phyloP scores from a whole-genome alignment of 257 asterid species.

The Misopates orontium region DNA sequence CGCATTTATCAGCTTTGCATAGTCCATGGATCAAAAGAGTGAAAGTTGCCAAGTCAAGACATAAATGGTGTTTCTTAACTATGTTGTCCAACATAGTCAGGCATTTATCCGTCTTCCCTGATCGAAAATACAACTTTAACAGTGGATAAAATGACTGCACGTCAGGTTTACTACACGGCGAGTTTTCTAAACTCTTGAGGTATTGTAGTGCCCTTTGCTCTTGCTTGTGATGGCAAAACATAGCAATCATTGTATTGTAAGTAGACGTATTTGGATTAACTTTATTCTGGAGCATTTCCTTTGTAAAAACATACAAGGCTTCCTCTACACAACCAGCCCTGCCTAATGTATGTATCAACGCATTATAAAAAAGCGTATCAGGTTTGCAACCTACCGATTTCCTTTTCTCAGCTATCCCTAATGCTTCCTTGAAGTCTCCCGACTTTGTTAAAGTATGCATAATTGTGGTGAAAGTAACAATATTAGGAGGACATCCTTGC shows the following conservation, averaged over 20 bases:
- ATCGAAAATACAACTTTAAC: constrained; percentile 53
- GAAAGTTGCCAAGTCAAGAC: constrained; percentile 73
- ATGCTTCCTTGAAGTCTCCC: constrained; percentile 57
- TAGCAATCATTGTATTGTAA: constrained; percentile 77
- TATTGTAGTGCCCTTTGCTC: constrained; percentile 51
- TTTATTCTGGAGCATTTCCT: constrained; percentile 53
- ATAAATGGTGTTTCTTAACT: constrained; percentile 60
- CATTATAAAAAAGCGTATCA: constrained; percentile 70
- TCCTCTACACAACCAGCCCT: constrained; percentile 48
- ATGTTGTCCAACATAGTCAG: constrained; percentile 52
- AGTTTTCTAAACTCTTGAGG: constrained; percentile 54
- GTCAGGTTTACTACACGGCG: constrained; percentile 72
- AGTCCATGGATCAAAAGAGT: constrained; percentile 81
- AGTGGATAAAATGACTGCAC: constrained; percentile 69
- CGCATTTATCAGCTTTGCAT: constrained; percentile 60
- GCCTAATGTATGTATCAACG: constrained; percentile 69
- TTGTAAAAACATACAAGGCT: constrained; percentile 51
- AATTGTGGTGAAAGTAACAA: constrained; percentile 72
- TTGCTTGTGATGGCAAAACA: constrained; percentile 65
- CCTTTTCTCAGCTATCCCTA: constrained; percentile 58
- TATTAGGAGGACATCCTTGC: constrained; percentile 60
- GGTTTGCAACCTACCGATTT: constrained; percentile 58
- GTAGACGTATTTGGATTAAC: constrained; percentile 69
- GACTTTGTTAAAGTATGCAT: constrained; percentile 66
- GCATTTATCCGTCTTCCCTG: constrained; percentile 35